Evolutionary conservation across 805 yeast species (phyloP).

Genomic region (Myxozyma sirexii): DNA sequence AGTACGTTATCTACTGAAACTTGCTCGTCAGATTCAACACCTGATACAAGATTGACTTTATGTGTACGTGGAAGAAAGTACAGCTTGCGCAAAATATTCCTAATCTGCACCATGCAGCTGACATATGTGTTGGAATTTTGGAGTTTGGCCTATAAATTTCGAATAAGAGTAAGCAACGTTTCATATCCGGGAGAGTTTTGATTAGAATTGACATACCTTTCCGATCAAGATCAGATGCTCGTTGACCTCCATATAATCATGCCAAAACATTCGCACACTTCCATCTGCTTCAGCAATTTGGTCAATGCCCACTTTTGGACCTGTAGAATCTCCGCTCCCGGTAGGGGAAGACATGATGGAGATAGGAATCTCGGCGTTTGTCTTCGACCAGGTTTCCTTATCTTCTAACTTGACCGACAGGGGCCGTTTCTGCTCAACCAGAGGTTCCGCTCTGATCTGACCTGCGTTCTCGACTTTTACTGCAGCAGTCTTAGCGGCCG

Average conservation of each 20-base stretch:
- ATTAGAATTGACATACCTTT: slow-evolving; percentile 48
- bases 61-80: slow-evolving; percentile 71
- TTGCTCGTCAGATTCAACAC: slow-evolving; percentile 46
- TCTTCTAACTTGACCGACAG: slow-evolving; percentile 5
- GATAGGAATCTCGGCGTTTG: slow-evolving; percentile 19
- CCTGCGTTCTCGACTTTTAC: neutral
- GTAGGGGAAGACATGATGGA: slow-evolving; percentile 23
- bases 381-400: slow-evolving; percentile 16
- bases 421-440: neutral
- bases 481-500: slow-evolving; percentile 8
- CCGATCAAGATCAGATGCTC: slow-evolving; percentile 76
- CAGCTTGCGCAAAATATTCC: slow-evolving; percentile 68
- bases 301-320: slow-evolving; percentile 37
- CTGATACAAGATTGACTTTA: slow-evolving; percentile 41
- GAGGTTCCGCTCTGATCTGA: neutral
- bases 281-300: slow-evolving; percentile 49
- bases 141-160: slow-evolving; percentile 44
- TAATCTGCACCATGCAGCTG: slow-evolving; percentile 76
- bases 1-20: slow-evolving; percentile 67
- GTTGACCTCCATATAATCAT: slow-evolving; percentile 82
- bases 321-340: slow-evolving; percentile 5
- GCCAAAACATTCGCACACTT: slow-evolving; percentile 78
- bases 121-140: slow-evolving; percentile 54
- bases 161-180: neutral
- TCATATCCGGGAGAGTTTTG: neutral